Percentiles rank a stretch among this genome's conserved stretches.
Evolutionary conservation across 2,329 filamentous ascomycete species (phyloP).

Genomic region (Venturiaceae sp.): DNA sequence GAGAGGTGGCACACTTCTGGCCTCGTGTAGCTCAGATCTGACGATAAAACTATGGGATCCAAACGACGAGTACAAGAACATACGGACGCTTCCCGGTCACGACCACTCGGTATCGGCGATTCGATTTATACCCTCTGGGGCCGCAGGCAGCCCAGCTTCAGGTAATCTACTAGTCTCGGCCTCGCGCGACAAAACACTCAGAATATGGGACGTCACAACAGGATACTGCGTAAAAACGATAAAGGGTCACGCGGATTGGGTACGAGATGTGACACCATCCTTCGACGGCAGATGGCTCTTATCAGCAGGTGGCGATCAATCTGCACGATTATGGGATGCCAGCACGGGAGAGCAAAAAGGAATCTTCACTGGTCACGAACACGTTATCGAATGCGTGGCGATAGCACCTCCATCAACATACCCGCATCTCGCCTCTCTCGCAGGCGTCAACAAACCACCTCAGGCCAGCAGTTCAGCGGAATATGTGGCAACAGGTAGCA

Average conservation of each 20-base stretch:
- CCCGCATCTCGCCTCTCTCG: constrained; percentile 63
- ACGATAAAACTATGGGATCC: constrained; percentile 96
- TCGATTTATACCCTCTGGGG: constrained; percentile 77
- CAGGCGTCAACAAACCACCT: constrained; percentile 76
- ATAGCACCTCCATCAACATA: constrained; percentile 77
- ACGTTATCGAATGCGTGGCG: constrained; percentile 76
- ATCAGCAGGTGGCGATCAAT: constrained; percentile 74
- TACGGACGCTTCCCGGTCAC: constrained; percentile 80
- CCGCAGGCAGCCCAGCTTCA: constrained; percentile 65
- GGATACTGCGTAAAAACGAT: constrained; percentile 91
- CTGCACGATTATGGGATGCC: constrained; percentile 77
- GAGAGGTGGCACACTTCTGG: constrained; percentile 66
- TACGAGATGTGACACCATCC: constrained; percentile 78
- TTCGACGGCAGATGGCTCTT: constrained; percentile 75
- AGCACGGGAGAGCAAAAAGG: constrained; percentile 65
- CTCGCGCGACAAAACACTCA: constrained; percentile 72
- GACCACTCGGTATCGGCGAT: constrained; percentile 87
- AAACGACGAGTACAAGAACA: constrained; percentile 88
- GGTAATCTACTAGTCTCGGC: constrained; percentile 81
- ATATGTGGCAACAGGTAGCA: constrained; percentile 78
- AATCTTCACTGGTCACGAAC: constrained; percentile 77
- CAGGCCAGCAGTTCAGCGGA: constrained; percentile 66
- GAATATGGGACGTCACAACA: constrained; percentile 88
- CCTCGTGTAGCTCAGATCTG: constrained; percentile 77
- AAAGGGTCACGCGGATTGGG: constrained; percentile 77